A percentile compares a stretch with the other conserved stretches of the same genome.
phyloP scores from a whole-genome alignment of 2,329 filamentous ascomycete genomes.

The Bipolaris victoriae region DNA sequence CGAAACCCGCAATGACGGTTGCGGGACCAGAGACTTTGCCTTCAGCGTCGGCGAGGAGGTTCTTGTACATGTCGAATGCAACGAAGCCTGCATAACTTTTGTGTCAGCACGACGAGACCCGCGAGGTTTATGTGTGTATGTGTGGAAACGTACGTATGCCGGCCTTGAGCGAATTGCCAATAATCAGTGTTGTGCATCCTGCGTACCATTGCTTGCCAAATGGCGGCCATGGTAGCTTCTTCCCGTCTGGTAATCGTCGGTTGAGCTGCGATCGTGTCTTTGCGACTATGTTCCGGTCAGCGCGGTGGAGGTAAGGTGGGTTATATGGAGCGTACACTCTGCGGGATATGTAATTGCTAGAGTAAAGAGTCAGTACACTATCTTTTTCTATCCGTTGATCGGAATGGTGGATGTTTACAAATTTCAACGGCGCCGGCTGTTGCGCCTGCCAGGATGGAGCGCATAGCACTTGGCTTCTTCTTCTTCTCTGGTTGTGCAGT shows the following conservation, averaged over 20 bases:
- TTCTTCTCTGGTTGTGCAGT: slow-evolving; percentile 44
- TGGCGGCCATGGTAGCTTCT: slow-evolving; percentile 93
- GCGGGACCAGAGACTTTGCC: slow-evolving; percentile 89
- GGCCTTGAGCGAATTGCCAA: slow-evolving; percentile 95
- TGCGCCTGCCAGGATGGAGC: slow-evolving; percentile 89
- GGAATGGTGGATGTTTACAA: slow-evolving; percentile 59
- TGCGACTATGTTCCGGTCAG: slow-evolving; percentile 66
- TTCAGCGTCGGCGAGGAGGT: slow-evolving; percentile 77
- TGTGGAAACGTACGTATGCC: slow-evolving; percentile 76
- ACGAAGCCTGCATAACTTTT: slow-evolving; percentile 70
- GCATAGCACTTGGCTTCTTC: slow-evolving; percentile 73
- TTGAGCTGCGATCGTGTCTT: slow-evolving; percentile 97
- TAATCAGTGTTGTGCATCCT: slow-evolving; percentile 94
- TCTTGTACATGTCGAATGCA: slow-evolving; percentile 94
- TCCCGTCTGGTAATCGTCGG: slow-evolving; percentile 74
- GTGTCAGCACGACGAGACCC: not conserved
- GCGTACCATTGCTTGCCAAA: slow-evolving; percentile 97
- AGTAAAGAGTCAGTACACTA: slow-evolving; percentile 25
- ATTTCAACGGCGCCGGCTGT: slow-evolving; percentile 96
- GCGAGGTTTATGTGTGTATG: too few relatives aligned
- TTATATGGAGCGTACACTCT: slow-evolving; percentile 68
- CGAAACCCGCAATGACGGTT: slow-evolving; percentile 92
- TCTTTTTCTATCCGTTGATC: not conserved
- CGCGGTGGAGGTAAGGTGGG: not conserved
- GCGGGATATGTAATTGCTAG: slow-evolving; percentile 89